Base-by-base conservation (phyloP, 805 yeast genomes). In the Wilhelminamyces savonicus region DNA sequence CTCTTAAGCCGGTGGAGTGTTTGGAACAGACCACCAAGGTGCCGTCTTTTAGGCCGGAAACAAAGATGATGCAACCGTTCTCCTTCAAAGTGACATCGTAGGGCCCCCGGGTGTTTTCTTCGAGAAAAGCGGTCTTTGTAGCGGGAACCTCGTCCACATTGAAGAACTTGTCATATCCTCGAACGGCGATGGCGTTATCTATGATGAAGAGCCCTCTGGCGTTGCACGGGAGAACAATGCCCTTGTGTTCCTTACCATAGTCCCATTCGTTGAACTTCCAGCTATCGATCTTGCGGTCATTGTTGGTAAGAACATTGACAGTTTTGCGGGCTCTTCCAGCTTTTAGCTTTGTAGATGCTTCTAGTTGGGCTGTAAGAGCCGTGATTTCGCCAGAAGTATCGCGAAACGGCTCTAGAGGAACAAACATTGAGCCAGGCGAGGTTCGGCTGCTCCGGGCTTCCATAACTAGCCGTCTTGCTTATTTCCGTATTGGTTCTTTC, bases 151-250 rank as follows among this genome's bases (percentile, higher is more conserved):
- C 98, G 37, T 66, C 73, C 3, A 86, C 62, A 48, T 83, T 90
- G 70, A 86, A 92, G 55, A 92, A 92, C 57, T 92, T 92, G 55
- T 92, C 92, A 52, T 92, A 92, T 0, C 99, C 98, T 42, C 99
- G 63, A 2, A 79, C 77, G 2, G 76, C 76, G 14, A 92, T 81
- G 8, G 36, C 41, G 6, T 62, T 59, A 14, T 59, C 26, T 0
- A 75, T 30, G 11, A 66, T 82, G 53, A 90, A 90, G 11, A 90
- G 52, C 0, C 98, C 98, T 32, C 98, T 68, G 0, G 97, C 94
- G 29, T 76, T 59, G 4, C 76, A 66, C 0, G 96, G 95, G 7
- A 90, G 59, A 1, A 34, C 35, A 4, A 74, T 59, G 19, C 19
- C 8, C 28, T 26, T 24, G 3, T 69, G 69, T 7, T 62, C 59